These are phyloP conservation scores for Saccharomycopsis capsularis DNA, from an alignment of 805 yeast genomes.

Conservation along the genomic window DNA sequence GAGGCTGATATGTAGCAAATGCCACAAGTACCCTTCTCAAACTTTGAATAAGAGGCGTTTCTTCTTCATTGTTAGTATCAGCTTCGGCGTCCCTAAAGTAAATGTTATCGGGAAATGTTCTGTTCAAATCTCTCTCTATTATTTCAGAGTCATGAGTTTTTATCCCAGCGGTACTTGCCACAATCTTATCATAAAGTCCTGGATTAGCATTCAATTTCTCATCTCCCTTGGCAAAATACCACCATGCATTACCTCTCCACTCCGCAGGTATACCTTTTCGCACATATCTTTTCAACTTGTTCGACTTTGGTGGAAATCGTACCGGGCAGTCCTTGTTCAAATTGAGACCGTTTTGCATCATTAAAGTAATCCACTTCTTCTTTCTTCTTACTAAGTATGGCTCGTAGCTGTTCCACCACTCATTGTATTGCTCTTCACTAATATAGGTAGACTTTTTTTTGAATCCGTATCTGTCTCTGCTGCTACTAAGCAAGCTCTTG, in stretches of 20 bases:
- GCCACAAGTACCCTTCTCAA: conserved; percentile 76
- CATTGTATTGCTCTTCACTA: conserved; percentile 50
- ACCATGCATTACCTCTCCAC: conserved; percentile 98
- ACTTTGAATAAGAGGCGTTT: conserved; percentile 60
- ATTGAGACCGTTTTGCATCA: conserved; percentile 61
- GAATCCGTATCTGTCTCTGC: conserved; percentile 81
- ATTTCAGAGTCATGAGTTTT: conserved; percentile 80
- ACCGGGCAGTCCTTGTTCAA: conserved; percentile 44
- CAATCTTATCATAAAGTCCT: conserved; percentile 69
- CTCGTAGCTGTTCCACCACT: conserved; percentile 70
- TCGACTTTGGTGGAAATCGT: conserved; percentile 71
- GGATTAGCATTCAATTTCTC: conserved; percentile 60
- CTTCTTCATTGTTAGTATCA: conserved; percentile 28
- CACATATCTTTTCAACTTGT: conserved; percentile 70
- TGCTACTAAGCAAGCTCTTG: conserved; percentile 15
- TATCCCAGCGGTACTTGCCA: conserved; percentile 46
- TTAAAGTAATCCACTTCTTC: conserved; percentile 65
- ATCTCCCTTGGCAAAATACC: conserved; percentile 82
- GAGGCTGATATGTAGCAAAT: conserved; percentile 79
- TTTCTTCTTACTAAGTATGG: conserved; percentile 57
- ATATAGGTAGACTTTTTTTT: conserved; percentile 54
- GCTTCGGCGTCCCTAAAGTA: conserved; percentile 52
- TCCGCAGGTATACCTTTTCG: conserved; percentile 94
- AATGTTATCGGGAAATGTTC: conserved; percentile 92
- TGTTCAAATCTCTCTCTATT: conserved; percentile 85